Base-by-base conservation (phyloP, 768 basidiomycete species). In the Clitopilus hobsonii region DNA sequence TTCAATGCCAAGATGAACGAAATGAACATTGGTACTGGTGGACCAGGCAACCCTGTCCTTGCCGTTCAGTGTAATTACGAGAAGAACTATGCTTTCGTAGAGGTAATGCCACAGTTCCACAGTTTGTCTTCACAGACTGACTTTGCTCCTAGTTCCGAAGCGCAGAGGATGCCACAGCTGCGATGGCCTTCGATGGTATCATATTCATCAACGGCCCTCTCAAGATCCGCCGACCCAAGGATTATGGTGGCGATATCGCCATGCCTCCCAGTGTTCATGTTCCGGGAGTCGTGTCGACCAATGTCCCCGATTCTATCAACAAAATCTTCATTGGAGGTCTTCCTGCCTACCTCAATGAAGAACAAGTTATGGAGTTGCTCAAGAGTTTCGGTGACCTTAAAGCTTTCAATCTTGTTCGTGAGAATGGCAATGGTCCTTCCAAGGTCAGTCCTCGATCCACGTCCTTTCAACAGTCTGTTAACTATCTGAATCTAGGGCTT, bases 41-140 rank as follows among this genome's bases (percentile, higher is more conserved):
- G 80, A 18, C 83, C 90, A 22, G 94, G 92, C 20, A 93, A 94
- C 59, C 92, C 96, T 8, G 93, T 98, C 27, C 80, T 95, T 27
- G 89, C 89, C 18, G 94, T 97, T 5, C 94, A 96, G 65, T 90
- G 97, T 74, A 98, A 98, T 66, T 94, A 94, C 64, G 97, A 98
- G 71, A 99, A 98, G 79, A 94, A 93, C 63, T 99, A 98, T 67
- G 97, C 97, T 1, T 99, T 98, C 67, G 90, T 98, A 52, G 97
- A 99, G 79, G 96, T 96, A 67, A 59, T 79, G 65, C 32, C 18
- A 18, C 47, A 30, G 30, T 27, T 6, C 54, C 24, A 49, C 47
- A 49, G 25, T 22, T 32, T 1, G 6, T 3, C 54, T 22, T 27
- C 28, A 54, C 36, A 38, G 29, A 16, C 62, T 25, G 54, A 36